Conservation (phyloP, 345 rosid species). For the Citrus reticulata region DNA sequence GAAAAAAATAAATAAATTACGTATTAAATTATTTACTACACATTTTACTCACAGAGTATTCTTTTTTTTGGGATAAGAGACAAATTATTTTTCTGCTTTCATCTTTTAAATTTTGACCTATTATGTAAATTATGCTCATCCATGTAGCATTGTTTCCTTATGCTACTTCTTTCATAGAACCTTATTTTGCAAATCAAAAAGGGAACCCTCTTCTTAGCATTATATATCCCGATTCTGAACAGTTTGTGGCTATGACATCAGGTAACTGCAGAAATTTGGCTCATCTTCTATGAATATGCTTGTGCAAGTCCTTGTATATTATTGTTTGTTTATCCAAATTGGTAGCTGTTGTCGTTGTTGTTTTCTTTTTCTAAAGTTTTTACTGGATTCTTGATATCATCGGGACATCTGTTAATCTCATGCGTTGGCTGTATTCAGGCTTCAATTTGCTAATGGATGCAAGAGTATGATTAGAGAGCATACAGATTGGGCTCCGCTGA, state of each 20-base stretch:
- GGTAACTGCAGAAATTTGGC: background rate
- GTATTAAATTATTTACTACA: background rate
- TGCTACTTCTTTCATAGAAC: background rate
- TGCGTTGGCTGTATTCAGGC: background rate
- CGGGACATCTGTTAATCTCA: background rate
- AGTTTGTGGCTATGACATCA: background rate
- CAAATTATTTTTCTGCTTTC: background rate
- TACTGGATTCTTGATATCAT: background rate
- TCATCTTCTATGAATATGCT: background rate
- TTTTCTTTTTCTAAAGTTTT: background rate
- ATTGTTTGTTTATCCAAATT: background rate
- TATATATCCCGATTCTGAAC: background rate
- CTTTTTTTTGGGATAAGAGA: background rate
- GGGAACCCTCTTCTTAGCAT: background rate
- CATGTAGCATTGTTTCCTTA: background rate
- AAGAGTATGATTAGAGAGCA: background rate
- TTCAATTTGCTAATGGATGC: background rate
- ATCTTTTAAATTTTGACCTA: background rate
- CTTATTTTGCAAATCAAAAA: background rate
- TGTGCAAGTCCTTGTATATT: background rate
- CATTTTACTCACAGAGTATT: too few species aligned
- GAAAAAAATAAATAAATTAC: background rate
- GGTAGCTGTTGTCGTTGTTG: background rate
- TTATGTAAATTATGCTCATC: background rate
- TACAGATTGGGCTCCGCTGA: background rate